Percentiles rank a stretch among this genome's conserved stretches.
These are phyloP conservation scores for Aspergillus novofumigatus DNA, from an alignment of 2,329 filamentous ascomycete genomes.

Conservation along the genomic window DNA sequence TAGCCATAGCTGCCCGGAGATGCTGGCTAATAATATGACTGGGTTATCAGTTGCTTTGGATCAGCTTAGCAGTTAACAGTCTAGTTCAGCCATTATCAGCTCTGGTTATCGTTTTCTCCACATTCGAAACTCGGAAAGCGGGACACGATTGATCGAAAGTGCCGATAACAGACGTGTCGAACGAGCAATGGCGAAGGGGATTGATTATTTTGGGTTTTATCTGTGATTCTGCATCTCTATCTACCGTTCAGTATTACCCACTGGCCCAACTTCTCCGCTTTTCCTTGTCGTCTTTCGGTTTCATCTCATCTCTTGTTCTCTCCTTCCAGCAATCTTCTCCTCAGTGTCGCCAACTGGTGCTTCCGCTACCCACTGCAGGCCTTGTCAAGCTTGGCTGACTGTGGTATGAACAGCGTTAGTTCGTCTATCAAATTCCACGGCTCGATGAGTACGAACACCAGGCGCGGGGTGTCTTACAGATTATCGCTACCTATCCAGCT, in stretches of 20 bases:
- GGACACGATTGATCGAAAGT: constrained; percentile 13
- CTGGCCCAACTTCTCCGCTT: constrained; percentile 3
- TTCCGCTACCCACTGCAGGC: constrained; percentile 1
- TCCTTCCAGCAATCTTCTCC: background rate
- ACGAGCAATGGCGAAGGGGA: background rate
- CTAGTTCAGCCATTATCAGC: background rate
- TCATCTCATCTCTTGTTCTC: background rate
- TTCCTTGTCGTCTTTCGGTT: background rate
- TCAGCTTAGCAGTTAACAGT: background rate
- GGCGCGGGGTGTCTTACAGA: constrained; percentile 33
- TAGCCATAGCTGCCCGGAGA: constrained; percentile 1
- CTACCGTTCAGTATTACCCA: background rate
- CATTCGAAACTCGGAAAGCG: background rate
- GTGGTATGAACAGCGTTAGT: constrained; percentile 2
- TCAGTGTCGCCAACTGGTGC: background rate
- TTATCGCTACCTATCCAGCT: constrained; percentile 34
- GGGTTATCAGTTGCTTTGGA: constrained; percentile 9
- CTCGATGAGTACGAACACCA: constrained; percentile 34
- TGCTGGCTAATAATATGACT: background rate
- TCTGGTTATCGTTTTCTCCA: background rate
- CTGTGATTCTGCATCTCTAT: constrained; percentile 1
- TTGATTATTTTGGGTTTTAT: constrained; percentile 3
- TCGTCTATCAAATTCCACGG: constrained; percentile 20
- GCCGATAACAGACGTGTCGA: constrained; percentile 6
- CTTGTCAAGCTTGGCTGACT: background rate